Base-by-base conservation (phyloP, 176 grass and related monocot genomes). In the Phoenix roebelenii region DNA sequence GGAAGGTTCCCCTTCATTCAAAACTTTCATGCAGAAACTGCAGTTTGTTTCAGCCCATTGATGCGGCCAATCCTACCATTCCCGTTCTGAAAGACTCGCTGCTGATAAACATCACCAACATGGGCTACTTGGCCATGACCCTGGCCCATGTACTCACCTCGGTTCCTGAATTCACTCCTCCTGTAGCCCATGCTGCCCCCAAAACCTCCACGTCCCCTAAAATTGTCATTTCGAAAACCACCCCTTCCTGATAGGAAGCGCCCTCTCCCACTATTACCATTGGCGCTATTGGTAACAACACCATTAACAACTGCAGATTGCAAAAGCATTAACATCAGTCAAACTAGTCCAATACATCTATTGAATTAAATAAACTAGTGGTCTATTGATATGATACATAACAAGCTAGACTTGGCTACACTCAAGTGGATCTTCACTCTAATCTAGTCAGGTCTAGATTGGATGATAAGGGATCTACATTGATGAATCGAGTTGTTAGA, bases 251-350 rank as follows among this genome's bases (percentile, higher is more conserved):
- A 58, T 48, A 65, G 76, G 72, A 83, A 72, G 57, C 53, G 7
- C n/a, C 67, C 51, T 23, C 67, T 76, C 25, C 54, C 48, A 24
- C 50, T 28, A 62, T 80, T 67, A 50, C 79, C 75, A 23, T 84
- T 85, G 50, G 75, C 54, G 19, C 16, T n/a, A 74, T 22, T 82
- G 49, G 73, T 78, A 49, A 76, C 19, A 2, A 74, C 59, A 55
- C 79, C 82, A 80, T 95, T 77, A 15, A 85, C 74, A 76, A 80
- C 82, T 89, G 79, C 49, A 73, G 76, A 44, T 14, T 7, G 4
- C 24, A 64, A 70, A 32, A 15, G 3, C 3, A 18, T 59, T 26
- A 17, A 12, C 24, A 59, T 17, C 0, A 44, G 10, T 44, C 10
- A 44, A 44, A 14, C 35, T 44, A 44, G 35, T 44, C 35, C 2